Evolutionary conservation across 2,329 filamentous ascomycete species (phyloP).

Genomic region (Venturia oleaginea): DNA sequence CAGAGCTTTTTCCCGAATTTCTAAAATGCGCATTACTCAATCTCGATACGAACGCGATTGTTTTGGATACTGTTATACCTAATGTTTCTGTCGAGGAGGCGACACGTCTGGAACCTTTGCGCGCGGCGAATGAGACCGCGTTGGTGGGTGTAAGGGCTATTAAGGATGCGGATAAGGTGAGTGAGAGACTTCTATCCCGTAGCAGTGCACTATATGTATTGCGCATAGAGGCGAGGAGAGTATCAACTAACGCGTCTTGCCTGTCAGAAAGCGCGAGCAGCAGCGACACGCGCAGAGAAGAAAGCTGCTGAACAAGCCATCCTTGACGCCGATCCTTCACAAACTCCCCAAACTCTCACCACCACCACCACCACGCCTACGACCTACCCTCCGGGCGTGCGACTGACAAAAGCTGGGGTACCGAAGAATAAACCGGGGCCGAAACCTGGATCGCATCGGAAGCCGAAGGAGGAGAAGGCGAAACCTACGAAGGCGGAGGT

Average conservation of each 20-base stretch:
- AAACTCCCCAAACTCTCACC: neutral
- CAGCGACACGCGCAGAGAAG: neutral
- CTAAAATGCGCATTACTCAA: neutral
- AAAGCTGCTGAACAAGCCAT: neutral
- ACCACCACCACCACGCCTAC: neutral
- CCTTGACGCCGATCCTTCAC: neutral
- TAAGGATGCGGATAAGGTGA: neutral
- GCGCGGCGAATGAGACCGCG: neutral
- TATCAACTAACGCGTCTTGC: neutral
- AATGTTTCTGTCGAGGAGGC: neutral
- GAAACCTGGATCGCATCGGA: neutral
- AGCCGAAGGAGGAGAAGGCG: neutral
- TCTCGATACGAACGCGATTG: neutral
- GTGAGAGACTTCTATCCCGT: neutral
- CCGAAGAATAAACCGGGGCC: neutral
- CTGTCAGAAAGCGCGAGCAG: neutral
- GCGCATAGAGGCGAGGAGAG: neutral
- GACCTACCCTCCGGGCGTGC: neutral
- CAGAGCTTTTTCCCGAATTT: neutral
- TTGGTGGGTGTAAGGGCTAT: neutral
- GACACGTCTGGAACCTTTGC: neutral
- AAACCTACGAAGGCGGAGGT: neutral
- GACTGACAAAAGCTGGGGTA: neutral
- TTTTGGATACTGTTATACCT: neutral
- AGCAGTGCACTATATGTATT: neutral